phyloP scores from a whole-genome alignment of 1,139 yeast genomes.

The Kodamaea sp. region DNA sequence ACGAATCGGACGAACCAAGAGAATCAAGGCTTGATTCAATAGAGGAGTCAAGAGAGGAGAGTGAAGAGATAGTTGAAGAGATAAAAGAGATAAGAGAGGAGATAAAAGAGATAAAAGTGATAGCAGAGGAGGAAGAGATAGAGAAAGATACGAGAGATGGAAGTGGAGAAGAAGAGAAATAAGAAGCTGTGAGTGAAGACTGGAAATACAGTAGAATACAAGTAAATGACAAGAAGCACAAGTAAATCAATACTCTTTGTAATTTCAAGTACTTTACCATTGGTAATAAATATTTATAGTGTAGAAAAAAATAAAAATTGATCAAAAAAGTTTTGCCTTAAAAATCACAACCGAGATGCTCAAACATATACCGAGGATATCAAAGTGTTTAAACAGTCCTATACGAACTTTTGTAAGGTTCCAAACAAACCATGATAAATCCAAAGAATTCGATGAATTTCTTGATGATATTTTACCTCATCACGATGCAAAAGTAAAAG shows the following conservation, averaged over 20 bases:
- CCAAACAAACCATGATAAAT: background rate
- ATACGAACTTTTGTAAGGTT: background rate
- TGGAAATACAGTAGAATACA: no score
- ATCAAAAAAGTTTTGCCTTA: no score
- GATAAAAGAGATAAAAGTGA: background rate
- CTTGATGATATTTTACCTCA: constrained; percentile 3
- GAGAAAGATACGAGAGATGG: background rate
- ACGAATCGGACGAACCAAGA: background rate
- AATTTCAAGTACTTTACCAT: no score
- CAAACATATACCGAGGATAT: no score
- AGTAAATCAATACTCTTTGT: no score
- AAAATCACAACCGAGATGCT: no score
- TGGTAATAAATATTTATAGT: no score
- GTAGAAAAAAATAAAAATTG: no score
- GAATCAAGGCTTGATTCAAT: background rate
- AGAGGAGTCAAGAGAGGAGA: background rate
- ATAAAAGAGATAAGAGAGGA: background rate
- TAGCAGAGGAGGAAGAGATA: background rate
- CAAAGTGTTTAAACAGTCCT: background rate
- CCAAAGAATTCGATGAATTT: constrained; percentile 3
- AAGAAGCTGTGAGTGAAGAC: background rate
- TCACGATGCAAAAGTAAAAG: background rate
- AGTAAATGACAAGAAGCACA: no score
- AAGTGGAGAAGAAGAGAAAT: background rate
- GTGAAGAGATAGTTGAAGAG: background rate